Base-by-base conservation (phyloP, 371 early-diverging fungal species). In the Zychaea mexicana region DNA sequence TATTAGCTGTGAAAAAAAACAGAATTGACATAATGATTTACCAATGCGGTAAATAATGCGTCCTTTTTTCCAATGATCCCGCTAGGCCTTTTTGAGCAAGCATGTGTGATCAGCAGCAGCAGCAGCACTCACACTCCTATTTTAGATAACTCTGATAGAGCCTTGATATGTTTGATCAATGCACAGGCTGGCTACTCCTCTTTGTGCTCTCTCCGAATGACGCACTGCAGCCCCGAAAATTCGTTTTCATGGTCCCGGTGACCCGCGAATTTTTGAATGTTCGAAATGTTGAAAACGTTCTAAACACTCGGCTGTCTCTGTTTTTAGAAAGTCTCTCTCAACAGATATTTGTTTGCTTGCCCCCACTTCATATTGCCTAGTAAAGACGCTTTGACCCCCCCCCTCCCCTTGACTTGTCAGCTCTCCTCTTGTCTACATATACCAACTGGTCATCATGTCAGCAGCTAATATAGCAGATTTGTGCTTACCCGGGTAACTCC, bases 61-160 rank as follows among this genome's bases (percentile, higher is more conserved):
- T 36, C 2, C n/a, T 49, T 24, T 49, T 42, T 17, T 49, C 49
- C n/a, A 49, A 22, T 19, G 49, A 49, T 49, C 49, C 2, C 5
- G n/a, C 49, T 49, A 49, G 6, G 24, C 26, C 49, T 49, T 49
- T 49, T 22, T 22, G n/a, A 49, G 49, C n/a, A 6, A 22, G 21
- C 49, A n/a, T n/a, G 21, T 49, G 49, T 49, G 49, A 49, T 49
- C 49, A 49, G n/a, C n/a, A n/a, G n/a, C n/a, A n/a, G n/a, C n/a
- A n/a, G n/a, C n/a, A n/a, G n/a, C n/a, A n/a, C n/a, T n/a, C n/a
- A 2, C 22, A 4, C 49, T 49, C 49, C 49, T 49, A 49, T 49
- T 22, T 49, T 49, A 22, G 49, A 49, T 49, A 49, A 49, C 49
- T 49, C 49, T 49, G 49, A 49, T 49, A 49, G 22, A 12, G 33